Conservation (phyloP, 352 stramenopile species). For the Elongisporangium undulatum region DNA sequence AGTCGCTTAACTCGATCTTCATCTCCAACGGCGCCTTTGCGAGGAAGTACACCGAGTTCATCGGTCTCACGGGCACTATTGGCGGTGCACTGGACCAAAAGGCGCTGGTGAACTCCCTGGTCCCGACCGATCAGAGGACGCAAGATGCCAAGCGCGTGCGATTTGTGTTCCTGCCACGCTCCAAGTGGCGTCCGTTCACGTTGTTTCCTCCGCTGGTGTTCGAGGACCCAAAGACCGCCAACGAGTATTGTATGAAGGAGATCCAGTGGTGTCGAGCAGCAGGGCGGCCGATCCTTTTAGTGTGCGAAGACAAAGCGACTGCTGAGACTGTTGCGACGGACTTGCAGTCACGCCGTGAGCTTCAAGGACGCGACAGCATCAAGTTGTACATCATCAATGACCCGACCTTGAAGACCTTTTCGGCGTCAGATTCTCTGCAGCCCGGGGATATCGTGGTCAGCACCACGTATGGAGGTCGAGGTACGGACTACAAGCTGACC, state of each 20-base stretch:
- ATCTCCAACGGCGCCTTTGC: conserved; percentile 1
- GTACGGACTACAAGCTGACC: conserved; percentile 3
- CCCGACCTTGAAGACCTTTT: background rate
- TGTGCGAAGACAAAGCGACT: background rate
- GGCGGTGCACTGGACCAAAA: background rate
- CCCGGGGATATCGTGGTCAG: conserved; percentile 1
- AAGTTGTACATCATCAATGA: conserved; percentile 4
- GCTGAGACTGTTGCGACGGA: background rate
- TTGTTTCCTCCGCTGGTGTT: conserved; percentile 1
- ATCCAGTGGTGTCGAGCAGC: background rate
- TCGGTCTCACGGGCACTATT: conserved; percentile 1
- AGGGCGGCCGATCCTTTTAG: background rate
- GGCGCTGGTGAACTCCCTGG: background rate
- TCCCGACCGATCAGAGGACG: background rate
- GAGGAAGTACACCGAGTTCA: background rate
- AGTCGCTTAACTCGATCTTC: conserved; percentile 4
- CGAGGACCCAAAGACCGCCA: background rate
- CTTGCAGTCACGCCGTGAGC: background rate
- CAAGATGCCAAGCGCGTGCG: background rate
- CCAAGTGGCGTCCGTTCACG: background rate
- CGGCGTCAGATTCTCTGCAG: background rate
- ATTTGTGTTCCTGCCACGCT: background rate
- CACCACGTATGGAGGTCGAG: conserved; percentile 1
- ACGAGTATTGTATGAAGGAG: background rate
- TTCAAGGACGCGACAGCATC: background rate